These are phyloP conservation scores for Casuarina cunninghamiana DNA, from an alignment of 306 rosid genomes.

Conservation along the genomic window DNA sequence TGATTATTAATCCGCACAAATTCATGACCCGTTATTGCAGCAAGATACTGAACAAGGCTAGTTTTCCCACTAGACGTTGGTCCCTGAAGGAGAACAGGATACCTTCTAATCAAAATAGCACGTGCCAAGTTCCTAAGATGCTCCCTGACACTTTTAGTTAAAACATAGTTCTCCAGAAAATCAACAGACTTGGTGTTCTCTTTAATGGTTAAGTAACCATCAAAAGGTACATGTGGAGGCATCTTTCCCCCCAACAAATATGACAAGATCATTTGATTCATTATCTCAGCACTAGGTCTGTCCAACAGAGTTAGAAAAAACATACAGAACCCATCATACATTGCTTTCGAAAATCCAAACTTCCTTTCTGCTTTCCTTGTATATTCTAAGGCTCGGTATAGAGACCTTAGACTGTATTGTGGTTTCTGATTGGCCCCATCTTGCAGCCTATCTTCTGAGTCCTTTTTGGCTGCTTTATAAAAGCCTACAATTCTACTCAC, in stretches of 20 bases:
- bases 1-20: slow-evolving; percentile 95
- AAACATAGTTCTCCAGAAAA: slow-evolving; percentile 41
- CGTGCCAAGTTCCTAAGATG: slow-evolving; percentile 79
- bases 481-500: slow-evolving; percentile 59
- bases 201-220: slow-evolving; percentile 41
- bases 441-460: slow-evolving; percentile 80
- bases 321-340: slow-evolving; percentile 90
- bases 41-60: slow-evolving; percentile 88
- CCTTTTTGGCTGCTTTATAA: slow-evolving; percentile 70
- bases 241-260: slow-evolving; percentile 44
- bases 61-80: slow-evolving; percentile 98
- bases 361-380: slow-evolving; percentile 57
- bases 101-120: slow-evolving; percentile 69
- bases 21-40: slow-evolving; percentile 71
- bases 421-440: slow-evolving; percentile 96
- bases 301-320: slow-evolving; percentile 82
- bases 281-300: slow-evolving; percentile 59
- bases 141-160: slow-evolving; percentile 69
- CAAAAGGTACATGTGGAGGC: slow-evolving; percentile 51
- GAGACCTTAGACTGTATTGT: slow-evolving; percentile 93
- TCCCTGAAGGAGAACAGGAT: slow-evolving; percentile 94
- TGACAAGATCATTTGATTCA: slow-evolving; percentile 58
- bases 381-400: slow-evolving; percentile 88
- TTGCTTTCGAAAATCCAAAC: slow-evolving; percentile 61
- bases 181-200: slow-evolving; percentile 30